These are phyloP conservation scores for Beauveria caledonica DNA, from an alignment of 2,329 filamentous ascomycete genomes.

Conservation along the genomic window DNA sequence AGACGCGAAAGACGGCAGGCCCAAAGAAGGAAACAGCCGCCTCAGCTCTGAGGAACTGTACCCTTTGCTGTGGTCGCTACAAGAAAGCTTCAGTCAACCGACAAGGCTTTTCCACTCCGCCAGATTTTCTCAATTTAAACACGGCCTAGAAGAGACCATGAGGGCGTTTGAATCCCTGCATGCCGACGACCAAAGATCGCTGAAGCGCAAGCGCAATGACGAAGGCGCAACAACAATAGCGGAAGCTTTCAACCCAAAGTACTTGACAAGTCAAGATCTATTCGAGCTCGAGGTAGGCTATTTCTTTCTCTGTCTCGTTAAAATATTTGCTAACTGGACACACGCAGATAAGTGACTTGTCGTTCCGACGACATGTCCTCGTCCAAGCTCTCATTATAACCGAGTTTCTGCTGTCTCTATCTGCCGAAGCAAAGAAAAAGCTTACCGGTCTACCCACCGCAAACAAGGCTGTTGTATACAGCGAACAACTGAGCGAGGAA, in stretches of 20 bases:
- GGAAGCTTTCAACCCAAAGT: slow-evolving; percentile 81
- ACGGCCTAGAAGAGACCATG: slow-evolving; percentile 60
- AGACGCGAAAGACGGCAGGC: slow-evolving; percentile 26
- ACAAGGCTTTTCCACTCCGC: slow-evolving; percentile 67
- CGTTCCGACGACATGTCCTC: slow-evolving; percentile 87
- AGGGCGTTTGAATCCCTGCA: slow-evolving; percentile 39
- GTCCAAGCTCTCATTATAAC: slow-evolving; percentile 92
- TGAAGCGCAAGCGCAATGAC: slow-evolving; percentile 63
- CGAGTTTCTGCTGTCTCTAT: slow-evolving; percentile 90
- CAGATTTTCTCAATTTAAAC: slow-evolving; percentile 74
- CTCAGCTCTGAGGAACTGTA: slow-evolving; percentile 70
- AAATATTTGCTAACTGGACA: slow-evolving; percentile 14
- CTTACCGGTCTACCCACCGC: slow-evolving; percentile 55
- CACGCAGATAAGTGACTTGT: slow-evolving; percentile 75
- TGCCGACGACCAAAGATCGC: slow-evolving; percentile 38
- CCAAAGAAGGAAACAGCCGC: slow-evolving; percentile 40
- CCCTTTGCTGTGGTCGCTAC: slow-evolving; percentile 87
- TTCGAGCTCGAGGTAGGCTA: slow-evolving; percentile 79
- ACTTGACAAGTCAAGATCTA: slow-evolving; percentile 91
- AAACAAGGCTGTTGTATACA: slow-evolving; percentile 84
- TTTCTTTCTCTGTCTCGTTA: too few species aligned
- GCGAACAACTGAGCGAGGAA: slow-evolving; percentile 69
- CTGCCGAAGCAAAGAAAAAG: slow-evolving; percentile 72
- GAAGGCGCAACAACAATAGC: slow-evolving; percentile 44
- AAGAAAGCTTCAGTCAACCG: slow-evolving; percentile 86